A percentile compares a stretch with the other conserved stretches of the same genome.
Evolutionary conservation across 1,139 yeast species (phyloP).

Genomic region (Suhomyces guaymorum): DNA sequence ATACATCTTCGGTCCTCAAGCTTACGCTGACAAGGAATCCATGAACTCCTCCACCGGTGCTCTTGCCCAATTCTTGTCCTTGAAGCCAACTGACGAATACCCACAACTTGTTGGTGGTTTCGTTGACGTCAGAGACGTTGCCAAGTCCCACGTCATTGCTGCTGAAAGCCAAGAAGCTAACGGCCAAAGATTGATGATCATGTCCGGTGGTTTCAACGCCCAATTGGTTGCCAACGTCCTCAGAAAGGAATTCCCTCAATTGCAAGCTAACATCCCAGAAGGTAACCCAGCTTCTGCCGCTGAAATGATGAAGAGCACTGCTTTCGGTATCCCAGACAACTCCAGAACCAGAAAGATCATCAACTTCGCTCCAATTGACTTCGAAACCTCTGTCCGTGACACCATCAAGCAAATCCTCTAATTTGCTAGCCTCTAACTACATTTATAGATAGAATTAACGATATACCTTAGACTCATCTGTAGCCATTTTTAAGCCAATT

Average conservation of each 20-base stretch:
- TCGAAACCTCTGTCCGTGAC: too few relatives aligned
- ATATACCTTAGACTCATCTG: too few relatives aligned
- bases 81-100: constrained; percentile 23
- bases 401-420: too few relatives aligned
- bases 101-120: constrained; percentile 30
- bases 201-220: not conserved
- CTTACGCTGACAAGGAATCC: constrained; percentile 29
- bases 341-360: too few relatives aligned
- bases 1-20: constrained; percentile 25
- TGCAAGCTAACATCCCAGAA: too few relatives aligned
- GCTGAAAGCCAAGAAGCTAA: constrained; percentile 17
- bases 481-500: too few relatives aligned
- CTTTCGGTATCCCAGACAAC: too few relatives aligned
- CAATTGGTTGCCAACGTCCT: not conserved
- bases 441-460: too few relatives aligned
- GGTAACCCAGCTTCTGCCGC: too few relatives aligned
- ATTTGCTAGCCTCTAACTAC: too few relatives aligned
- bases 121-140: constrained; percentile 25
- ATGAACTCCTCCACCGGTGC: constrained; percentile 41
- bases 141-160: constrained; percentile 19
- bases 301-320: too few relatives aligned
- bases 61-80: constrained; percentile 26
- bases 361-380: too few relatives aligned
- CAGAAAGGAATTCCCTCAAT: not conserved
- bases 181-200: constrained; percentile 8